Evolutionary conservation across 257 asterid species (phyloP).

Genomic region (Gentiana straminea): DNA sequence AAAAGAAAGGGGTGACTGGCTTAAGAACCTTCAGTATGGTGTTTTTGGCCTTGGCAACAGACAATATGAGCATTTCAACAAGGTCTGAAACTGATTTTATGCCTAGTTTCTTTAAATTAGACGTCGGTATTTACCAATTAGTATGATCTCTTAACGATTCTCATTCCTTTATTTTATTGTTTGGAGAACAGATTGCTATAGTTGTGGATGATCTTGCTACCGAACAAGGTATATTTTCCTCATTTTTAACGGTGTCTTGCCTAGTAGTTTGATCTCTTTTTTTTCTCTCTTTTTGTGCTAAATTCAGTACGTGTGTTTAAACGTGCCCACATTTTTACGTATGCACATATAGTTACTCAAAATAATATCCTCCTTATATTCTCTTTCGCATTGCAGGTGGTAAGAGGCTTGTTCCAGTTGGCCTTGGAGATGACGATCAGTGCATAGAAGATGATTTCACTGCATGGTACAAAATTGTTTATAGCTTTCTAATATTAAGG

Average conservation of each 20-base stretch:
- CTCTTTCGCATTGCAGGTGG: constrained; percentile 45
- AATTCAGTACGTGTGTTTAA: too few species aligned
- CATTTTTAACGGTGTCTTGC: background rate
- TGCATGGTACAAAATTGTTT: constrained; percentile 47
- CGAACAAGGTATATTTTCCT: constrained; percentile 55
- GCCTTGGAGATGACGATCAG: constrained; percentile 98
- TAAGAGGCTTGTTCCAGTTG: constrained; percentile 64
- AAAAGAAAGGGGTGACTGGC: constrained; percentile 65
- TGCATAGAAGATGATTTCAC: constrained; percentile 98
- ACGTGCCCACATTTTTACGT: too few species aligned
- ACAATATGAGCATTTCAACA: constrained; percentile 98
- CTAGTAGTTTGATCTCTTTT: background rate
- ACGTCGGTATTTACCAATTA: background rate
- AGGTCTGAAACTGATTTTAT: constrained; percentile 32
- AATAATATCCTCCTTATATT: too few species aligned
- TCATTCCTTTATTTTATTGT: constrained; percentile 11
- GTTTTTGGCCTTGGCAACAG: constrained; percentile 98
- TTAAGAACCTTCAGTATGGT: constrained; percentile 74
- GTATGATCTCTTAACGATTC: constrained; percentile 3
- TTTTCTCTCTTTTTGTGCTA: constrained; percentile 7
- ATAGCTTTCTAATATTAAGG: background rate
- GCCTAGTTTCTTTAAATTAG: background rate
- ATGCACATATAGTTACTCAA: too few species aligned
- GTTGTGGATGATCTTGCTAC: constrained; percentile 60
- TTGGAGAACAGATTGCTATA: constrained; percentile 61